Percentiles rank a stretch among this genome's conserved stretches.
Conservation (phyloP, 371 early-diverging fungal genomes). For the Mortierella sp. region DNA sequence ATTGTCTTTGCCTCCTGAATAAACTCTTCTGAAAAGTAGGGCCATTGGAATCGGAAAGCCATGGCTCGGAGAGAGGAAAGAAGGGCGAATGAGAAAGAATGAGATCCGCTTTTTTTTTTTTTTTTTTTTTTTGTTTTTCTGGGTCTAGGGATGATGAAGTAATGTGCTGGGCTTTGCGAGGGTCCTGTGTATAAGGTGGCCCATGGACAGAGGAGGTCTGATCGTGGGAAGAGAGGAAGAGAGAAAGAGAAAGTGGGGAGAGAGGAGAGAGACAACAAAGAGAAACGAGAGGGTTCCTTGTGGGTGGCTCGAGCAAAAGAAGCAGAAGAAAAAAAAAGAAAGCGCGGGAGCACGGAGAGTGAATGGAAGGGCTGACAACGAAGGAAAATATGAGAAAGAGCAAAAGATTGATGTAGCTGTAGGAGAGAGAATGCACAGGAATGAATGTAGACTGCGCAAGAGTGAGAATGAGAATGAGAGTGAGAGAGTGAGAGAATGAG, state of each 20-base stretch:
- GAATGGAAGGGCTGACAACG: neutral
- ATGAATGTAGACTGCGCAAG: too few relatives aligned
- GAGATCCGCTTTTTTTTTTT: constrained; percentile 2
- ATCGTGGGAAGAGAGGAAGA: neutral
- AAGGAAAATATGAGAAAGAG: neutral
- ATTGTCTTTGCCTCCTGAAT: constrained; percentile 85
- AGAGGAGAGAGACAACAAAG: neutral
- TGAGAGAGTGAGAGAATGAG: too few relatives aligned
- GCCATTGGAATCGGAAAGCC: constrained; percentile 98
- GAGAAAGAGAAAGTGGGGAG: neutral
- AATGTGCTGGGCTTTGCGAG: too few relatives aligned
- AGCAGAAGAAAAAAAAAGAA: constrained; percentile 2
- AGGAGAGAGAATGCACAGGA: too few relatives aligned
- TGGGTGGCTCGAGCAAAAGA: too few relatives aligned
- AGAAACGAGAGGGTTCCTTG: too few relatives aligned
- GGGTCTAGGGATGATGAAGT: neutral
- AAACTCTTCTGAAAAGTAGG: constrained; percentile 86
- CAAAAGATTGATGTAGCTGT: neutral
- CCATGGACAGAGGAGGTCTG: neutral
- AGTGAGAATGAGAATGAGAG: neutral
- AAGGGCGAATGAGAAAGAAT: too few relatives aligned
- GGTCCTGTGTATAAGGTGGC: too few relatives aligned
- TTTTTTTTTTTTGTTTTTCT: neutral
- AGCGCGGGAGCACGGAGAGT: neutral
- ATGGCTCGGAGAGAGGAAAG: constrained; percentile 55